Conservation (phyloP, 2,329 filamentous ascomycete genomes). For the Xenoacremonium recifei region DNA sequence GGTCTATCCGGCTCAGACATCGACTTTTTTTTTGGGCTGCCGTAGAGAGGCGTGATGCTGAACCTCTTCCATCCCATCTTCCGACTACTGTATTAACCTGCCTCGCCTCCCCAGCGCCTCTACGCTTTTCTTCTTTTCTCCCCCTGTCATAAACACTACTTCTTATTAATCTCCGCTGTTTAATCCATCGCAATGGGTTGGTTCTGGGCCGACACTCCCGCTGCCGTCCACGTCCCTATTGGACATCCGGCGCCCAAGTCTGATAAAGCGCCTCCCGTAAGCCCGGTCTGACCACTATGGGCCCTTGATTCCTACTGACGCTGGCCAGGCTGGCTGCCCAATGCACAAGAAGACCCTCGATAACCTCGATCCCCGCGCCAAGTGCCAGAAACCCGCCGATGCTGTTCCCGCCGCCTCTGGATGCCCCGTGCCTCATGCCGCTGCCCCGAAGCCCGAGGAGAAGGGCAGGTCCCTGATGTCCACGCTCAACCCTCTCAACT, state of each 20-base stretch:
- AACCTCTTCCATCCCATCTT: slow-evolving; percentile 11
- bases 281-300: slow-evolving; percentile 4
- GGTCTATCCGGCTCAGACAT: neutral
- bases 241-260: slow-evolving; percentile 31
- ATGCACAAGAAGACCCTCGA: slow-evolving; percentile 57
- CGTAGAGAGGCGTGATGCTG: no score
- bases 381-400: slow-evolving; percentile 25
- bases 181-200: slow-evolving; percentile 56
- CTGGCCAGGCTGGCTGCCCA: slow-evolving; percentile 49
- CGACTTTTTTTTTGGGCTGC: no score
- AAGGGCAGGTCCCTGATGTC: slow-evolving; percentile 49
- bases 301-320: neutral
- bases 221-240: slow-evolving; percentile 31
- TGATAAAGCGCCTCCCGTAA: slow-evolving; percentile 33
- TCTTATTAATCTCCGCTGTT: slow-evolving; percentile 1
- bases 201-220: slow-evolving; percentile 59
- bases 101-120: neutral
- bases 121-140: slow-evolving; percentile 1
- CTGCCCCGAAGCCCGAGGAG: slow-evolving; percentile 22
- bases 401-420: slow-evolving; percentile 33
- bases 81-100: neutral
- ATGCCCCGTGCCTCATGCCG: slow-evolving; percentile 47
- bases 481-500: slow-evolving; percentile 74
- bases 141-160: slow-evolving; percentile 1
- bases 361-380: slow-evolving; percentile 38